These are phyloP conservation scores for Curvularia spicifera DNA, from an alignment of 2,329 filamentous ascomycete genomes.

Conservation along the genomic window DNA sequence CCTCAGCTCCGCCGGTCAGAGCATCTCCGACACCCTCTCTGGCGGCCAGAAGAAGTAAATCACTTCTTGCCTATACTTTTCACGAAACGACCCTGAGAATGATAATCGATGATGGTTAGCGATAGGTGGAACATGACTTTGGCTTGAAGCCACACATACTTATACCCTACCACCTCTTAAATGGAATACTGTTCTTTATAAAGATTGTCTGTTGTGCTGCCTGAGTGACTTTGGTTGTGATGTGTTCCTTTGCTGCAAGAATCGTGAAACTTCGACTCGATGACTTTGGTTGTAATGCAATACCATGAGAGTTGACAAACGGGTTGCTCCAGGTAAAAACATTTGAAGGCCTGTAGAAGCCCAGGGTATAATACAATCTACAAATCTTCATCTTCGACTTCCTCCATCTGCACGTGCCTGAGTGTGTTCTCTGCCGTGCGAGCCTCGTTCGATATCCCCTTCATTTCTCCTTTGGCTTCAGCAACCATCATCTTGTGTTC, in stretches of 20 bases:
- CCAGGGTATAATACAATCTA: conserved; percentile 14
- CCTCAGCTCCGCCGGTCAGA: conserved; percentile 49
- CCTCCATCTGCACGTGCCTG: conserved; percentile 54
- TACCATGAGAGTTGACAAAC: neutral
- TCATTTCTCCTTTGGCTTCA: conserved; percentile 43
- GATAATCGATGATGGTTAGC: conserved; percentile 10
- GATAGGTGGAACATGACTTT: conserved; percentile 19
- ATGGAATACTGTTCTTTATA: conserved; percentile 19
- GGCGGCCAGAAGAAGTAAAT: conserved; percentile 47
- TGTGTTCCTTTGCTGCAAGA: neutral
- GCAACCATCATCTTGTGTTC: conserved; percentile 50
- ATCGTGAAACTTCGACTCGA: neutral
- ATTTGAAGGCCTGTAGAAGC: neutral
- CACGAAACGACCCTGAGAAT: conserved; percentile 9
- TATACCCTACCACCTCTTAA: conserved; percentile 28
- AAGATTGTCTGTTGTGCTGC: conserved; percentile 1
- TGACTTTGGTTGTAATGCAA: neutral
- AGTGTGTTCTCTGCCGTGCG: conserved; percentile 45
- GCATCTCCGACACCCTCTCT: conserved; percentile 49
- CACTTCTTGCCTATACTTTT: conserved; percentile 4
- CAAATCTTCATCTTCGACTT: conserved; percentile 54
- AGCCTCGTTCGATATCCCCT: conserved; percentile 40
- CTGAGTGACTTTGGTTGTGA: neutral
- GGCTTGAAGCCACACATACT: conserved; percentile 14
- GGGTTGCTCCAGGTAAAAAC: neutral